A percentile compares a stretch with the other conserved stretches of the same genome.
Conservation (phyloP, 345 rosid species). For the Xanthoceras sorbifolium region DNA sequence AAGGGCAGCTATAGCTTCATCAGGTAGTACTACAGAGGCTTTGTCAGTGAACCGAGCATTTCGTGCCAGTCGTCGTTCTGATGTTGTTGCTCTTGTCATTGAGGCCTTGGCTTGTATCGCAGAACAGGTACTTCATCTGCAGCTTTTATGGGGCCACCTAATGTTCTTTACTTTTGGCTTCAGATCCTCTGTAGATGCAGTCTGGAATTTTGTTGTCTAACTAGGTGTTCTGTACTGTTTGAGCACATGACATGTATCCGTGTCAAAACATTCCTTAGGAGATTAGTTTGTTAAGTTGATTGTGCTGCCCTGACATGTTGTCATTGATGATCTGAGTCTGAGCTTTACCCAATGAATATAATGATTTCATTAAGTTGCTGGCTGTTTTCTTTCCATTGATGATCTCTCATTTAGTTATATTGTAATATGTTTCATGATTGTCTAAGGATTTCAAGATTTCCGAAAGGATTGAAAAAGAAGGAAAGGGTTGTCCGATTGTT, state of each 20-base stretch:
- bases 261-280: not conserved
- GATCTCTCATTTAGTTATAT: not conserved
- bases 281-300: not conserved
- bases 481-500: slow-evolving; percentile 90
- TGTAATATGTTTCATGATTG: slow-evolving; percentile 21
- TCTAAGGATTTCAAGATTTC: slow-evolving; percentile 81
- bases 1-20: slow-evolving; percentile 83
- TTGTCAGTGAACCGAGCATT: slow-evolving; percentile 94
- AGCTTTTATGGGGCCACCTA: slow-evolving; percentile 9
- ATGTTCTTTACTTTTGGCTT: not conserved
- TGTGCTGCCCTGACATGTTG: not conserved
- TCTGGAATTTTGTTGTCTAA: not conserved
- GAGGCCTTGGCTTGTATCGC: slow-evolving; percentile 97
- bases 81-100: slow-evolving; percentile 94
- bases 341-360: not conserved
- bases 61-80: slow-evolving; percentile 89
- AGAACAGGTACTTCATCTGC: slow-evolving; percentile 69
- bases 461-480: slow-evolving; percentile 92
- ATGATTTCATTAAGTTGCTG: not conserved
- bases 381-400: slow-evolving; percentile 3
- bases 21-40: slow-evolving; percentile 89
- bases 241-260: not conserved
- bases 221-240: not conserved
- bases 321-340: not conserved
- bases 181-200: not conserved